These are phyloP conservation scores for Gnomoniopsis smithogilvyi DNA, from an alignment of 2,329 filamentous ascomycete genomes.

Conservation along the genomic window DNA sequence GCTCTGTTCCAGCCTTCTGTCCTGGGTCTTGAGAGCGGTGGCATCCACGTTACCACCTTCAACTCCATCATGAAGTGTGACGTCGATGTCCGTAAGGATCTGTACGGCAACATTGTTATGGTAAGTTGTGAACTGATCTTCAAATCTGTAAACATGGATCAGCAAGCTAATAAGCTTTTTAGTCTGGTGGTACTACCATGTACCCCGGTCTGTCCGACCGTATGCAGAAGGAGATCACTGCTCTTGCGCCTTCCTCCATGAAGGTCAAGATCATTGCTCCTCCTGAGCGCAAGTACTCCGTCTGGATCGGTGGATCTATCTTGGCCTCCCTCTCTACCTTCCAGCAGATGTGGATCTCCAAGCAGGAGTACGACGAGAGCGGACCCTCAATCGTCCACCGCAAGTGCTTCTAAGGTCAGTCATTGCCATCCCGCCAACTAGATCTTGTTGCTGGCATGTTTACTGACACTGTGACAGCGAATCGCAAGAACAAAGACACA, in stretches of 20 bases:
- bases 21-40: constrained; percentile 95
- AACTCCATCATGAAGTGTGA: constrained; percentile 99
- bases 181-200: constrained; percentile 99
- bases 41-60: constrained; percentile 99
- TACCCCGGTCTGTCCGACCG: constrained; percentile 99
- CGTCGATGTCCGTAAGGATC: constrained; percentile 99
- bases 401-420: constrained; percentile 98
- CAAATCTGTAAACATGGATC: background rate
- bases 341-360: constrained; percentile 99
- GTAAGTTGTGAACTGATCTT: constrained; percentile 55
- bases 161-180: constrained; percentile 30
- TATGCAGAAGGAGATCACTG: constrained; percentile 99
- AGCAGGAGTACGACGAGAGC: constrained; percentile 99
- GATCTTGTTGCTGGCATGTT: background rate
- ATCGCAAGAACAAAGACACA: constrained; percentile 20
- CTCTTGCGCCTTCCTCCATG: constrained; percentile 98
- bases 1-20: constrained; percentile 99
- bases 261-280: constrained; percentile 99
- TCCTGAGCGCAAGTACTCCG: constrained; percentile 99
- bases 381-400: constrained; percentile 99
- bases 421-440: background rate
- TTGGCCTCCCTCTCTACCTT: constrained; percentile 98
- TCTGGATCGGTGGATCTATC: constrained; percentile 99
- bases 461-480: constrained; percentile 9
- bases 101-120: constrained; percentile 99